phyloP scores from a whole-genome alignment of 176 grass and related monocot species.

The Aegilops speltoides region DNA sequence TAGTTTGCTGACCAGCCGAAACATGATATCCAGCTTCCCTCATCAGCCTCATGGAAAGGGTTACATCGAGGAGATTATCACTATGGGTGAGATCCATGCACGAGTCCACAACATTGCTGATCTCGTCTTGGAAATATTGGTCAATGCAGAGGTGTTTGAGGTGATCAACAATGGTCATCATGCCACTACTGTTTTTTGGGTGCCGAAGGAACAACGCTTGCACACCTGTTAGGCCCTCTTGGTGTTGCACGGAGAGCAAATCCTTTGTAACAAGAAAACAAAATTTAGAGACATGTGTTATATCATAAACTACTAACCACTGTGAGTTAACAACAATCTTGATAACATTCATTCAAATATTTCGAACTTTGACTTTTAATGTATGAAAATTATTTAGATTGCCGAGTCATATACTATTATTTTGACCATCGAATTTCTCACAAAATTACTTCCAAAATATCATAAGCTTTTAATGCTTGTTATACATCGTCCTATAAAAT shows the following conservation, averaged over 20 bases:
- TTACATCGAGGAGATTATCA: slow-evolving; percentile 1
- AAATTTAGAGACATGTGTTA: not conserved
- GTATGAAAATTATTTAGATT: too few relatives aligned
- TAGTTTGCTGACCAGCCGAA: slow-evolving; percentile 33
- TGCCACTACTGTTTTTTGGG: not conserved
- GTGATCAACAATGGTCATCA: slow-evolving; percentile 31
- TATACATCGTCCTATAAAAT: too few relatives aligned
- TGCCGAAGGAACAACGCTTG: not conserved
- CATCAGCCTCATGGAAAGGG: slow-evolving; percentile 38
- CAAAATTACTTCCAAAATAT: too few relatives aligned
- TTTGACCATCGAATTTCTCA: too few relatives aligned
- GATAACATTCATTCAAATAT: too few relatives aligned
- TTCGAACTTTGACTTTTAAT: too few relatives aligned
- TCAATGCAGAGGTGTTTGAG: slow-evolving; percentile 55
- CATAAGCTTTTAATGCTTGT: too few relatives aligned
- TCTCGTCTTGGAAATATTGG: slow-evolving; percentile 42
- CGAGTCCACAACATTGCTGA: not conserved
- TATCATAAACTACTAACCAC: not conserved
- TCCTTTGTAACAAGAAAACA: not conserved
- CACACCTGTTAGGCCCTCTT: slow-evolving; percentile 8
- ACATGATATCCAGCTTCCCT: slow-evolving; percentile 49
- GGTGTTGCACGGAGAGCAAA: not conserved
- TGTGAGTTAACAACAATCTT: too few relatives aligned
- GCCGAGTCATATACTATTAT: too few relatives aligned
- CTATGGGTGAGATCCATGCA: not conserved